Conservation (phyloP, 2,329 filamentous ascomycete genomes). For the Periconia macrospinosa region DNA sequence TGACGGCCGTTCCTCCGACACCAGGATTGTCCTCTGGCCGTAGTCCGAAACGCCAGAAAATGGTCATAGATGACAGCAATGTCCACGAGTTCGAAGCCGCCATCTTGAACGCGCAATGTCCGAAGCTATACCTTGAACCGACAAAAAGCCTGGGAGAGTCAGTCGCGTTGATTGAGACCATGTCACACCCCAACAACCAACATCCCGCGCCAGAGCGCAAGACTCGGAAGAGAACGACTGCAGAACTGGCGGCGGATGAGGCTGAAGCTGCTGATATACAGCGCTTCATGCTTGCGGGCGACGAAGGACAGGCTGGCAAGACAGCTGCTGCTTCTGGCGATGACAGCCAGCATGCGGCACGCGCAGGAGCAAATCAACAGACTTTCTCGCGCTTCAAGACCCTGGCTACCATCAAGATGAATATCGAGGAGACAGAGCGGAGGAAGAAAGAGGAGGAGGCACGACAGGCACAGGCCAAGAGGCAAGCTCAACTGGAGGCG, state of each 20-base stretch:
- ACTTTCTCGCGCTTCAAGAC: constrained; percentile 91
- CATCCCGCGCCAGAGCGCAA: constrained; percentile 80
- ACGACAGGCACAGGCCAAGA: constrained; percentile 38
- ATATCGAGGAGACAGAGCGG: constrained; percentile 71
- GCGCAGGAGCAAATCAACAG: constrained; percentile 76
- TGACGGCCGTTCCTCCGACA: constrained; percentile 57
- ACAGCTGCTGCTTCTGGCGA: constrained; percentile 63
- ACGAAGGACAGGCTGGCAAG: constrained; percentile 72
- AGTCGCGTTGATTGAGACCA: constrained; percentile 69
- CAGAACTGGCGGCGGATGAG: constrained; percentile 93
- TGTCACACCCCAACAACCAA: constrained; percentile 77
- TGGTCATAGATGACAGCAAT: constrained; percentile 75
- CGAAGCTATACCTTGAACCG: constrained; percentile 76
- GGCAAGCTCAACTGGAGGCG: constrained; percentile 42
- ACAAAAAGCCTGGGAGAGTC: constrained; percentile 70
- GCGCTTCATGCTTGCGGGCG: constrained; percentile 88
- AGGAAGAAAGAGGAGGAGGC: constrained; percentile 55
- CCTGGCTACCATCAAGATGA: constrained; percentile 78
- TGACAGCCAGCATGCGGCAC: constrained; percentile 59
- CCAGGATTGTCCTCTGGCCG: constrained; percentile 60
- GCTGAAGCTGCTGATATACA: constrained; percentile 87
- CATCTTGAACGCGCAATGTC: constrained; percentile 71
- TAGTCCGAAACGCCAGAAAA: constrained; percentile 72
- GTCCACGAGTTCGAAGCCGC: constrained; percentile 75
- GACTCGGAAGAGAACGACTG: constrained; percentile 87